A percentile compares a stretch with the other conserved stretches of the same genome.
Conservation (phyloP, 108 stramenopile species). For the Nannochloropsis oceanica region DNA sequence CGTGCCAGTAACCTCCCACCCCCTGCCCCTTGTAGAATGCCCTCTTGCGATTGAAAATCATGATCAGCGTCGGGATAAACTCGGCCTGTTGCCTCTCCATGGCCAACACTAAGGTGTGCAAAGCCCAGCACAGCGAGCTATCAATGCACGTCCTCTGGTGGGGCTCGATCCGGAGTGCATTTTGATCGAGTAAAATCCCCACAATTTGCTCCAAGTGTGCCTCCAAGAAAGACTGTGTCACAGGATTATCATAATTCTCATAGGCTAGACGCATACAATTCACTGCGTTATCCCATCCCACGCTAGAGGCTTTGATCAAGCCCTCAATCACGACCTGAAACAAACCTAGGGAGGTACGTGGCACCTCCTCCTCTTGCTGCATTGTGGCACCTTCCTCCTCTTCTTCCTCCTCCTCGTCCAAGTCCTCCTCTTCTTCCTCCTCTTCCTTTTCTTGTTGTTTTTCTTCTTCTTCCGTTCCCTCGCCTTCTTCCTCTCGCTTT, state of each 20-base stretch:
- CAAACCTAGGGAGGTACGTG: background rate
- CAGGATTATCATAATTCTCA: background rate
- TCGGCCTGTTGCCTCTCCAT: slow-evolving; percentile 22
- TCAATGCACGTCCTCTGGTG: slow-evolving; percentile 60
- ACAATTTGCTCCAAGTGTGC: slow-evolving; percentile 37
- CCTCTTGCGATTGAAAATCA: background rate
- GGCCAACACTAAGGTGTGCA: slow-evolving; percentile 48
- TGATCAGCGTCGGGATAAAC: background rate
- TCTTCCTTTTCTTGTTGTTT: background rate
- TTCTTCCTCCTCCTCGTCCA: background rate
- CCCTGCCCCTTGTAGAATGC: background rate
- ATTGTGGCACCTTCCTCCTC: background rate
- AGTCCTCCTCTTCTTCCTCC: background rate
- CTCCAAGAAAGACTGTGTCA: background rate
- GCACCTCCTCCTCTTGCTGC: background rate
- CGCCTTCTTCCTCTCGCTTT: no score
- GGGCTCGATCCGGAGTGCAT: slow-evolving; percentile 51
- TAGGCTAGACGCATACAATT: background rate
- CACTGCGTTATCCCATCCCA: background rate
- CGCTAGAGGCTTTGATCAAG: background rate
- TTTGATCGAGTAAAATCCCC: slow-evolving; percentile 61
- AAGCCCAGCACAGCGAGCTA: slow-evolving; percentile 45
- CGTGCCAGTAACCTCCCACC: background rate
- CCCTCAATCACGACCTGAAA: background rate
- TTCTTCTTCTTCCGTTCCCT: background rate